A percentile compares a stretch with the other conserved stretches of the same genome.
These are phyloP conservation scores for Hansenula lynferdii DNA, from an alignment of 1,139 yeast species.

Conservation along the genomic window DNA sequence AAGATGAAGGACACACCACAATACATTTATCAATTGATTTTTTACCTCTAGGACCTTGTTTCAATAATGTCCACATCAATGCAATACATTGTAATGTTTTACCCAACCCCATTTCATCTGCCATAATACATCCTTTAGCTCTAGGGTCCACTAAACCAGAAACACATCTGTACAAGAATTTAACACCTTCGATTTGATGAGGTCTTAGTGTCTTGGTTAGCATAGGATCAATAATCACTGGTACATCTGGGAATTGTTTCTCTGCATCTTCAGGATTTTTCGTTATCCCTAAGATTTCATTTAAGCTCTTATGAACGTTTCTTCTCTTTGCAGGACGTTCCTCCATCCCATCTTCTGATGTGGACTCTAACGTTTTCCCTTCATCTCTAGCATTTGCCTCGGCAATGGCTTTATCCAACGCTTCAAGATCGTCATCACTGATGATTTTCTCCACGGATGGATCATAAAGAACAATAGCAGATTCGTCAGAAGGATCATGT, in stretches of 20 bases:
- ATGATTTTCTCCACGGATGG: constrained; percentile 77
- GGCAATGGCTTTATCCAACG: constrained; percentile 24
- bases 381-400: constrained; percentile 21
- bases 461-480: constrained; percentile 91
- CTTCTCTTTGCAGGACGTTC: constrained; percentile 28
- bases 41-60: constrained; percentile 87
- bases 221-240: constrained; percentile 93
- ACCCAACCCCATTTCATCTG: constrained; percentile 99
- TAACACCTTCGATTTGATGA: constrained; percentile 95
- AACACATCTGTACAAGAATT: constrained; percentile 84
- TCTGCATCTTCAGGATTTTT: constrained; percentile 42
- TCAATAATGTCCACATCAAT: constrained; percentile 87
- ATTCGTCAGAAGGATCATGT: constrained; percentile 90
- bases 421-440: constrained; percentile 35
- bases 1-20: constrained; percentile 92
- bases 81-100: constrained; percentile 93
- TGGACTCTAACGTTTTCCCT: constrained; percentile 22
- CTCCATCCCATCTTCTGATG: constrained; percentile 18
- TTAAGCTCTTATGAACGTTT: constrained; percentile 59
- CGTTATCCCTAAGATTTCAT: constrained; percentile 75
- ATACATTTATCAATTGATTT: constrained; percentile 85
- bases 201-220: constrained; percentile 84
- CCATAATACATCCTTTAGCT: constrained; percentile 98
- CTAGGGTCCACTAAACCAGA: constrained; percentile 82
- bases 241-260: constrained; percentile 71